Base-by-base conservation (phyloP, 768 basidiomycete genomes). In the Tricholoma sp. region DNA sequence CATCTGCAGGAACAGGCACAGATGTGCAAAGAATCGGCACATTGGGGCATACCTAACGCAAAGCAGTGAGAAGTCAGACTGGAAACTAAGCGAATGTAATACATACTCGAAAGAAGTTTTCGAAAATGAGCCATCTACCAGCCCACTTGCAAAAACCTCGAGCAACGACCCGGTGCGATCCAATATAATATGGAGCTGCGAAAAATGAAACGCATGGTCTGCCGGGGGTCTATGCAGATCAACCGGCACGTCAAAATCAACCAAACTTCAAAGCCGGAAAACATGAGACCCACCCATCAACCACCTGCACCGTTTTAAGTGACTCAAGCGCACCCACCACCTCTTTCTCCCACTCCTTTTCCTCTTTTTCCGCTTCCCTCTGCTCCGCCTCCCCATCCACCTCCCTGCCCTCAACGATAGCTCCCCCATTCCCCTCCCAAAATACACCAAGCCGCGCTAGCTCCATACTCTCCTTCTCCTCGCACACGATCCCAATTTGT, bases 1-100 rank as follows among this genome's bases (percentile, higher is more conserved):
- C 72, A 93, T 83, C 60, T 89, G 85, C 3, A 97, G 78, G 72
- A 87, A 93, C 29, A 98, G 83, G 61, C 92, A 92, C 21, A 98
- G 75, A 66, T 99, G 96, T 0, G 94, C 89, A 65, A 96, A 97
- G 74, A 98, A 99, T 3, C 94, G 86, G 46, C 83, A 84, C 78
- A 91, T 80, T 0, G 81, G 78, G 0, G 84, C 76, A 64, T 88
- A 89, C 61, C 88, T 90, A 27, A 35, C 2, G 14, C 35, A 35
- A 35, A 35, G 10, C 5, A 35, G 35, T 7, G 14, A 16, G 11
- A 35, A 2, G 35, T 35, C 35, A 14, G 35, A 2, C 14, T 35
- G 35, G 35, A 35, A 16, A 14, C 21, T 2, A 45, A 4, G 14
- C 14, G 12, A 18, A 57, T 22, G 37, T 37, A 46, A 7, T 5